These are phyloP conservation scores for Wickerhamiella sergipiensis DNA, from an alignment of 805 yeast species.

Conservation along the genomic window DNA sequence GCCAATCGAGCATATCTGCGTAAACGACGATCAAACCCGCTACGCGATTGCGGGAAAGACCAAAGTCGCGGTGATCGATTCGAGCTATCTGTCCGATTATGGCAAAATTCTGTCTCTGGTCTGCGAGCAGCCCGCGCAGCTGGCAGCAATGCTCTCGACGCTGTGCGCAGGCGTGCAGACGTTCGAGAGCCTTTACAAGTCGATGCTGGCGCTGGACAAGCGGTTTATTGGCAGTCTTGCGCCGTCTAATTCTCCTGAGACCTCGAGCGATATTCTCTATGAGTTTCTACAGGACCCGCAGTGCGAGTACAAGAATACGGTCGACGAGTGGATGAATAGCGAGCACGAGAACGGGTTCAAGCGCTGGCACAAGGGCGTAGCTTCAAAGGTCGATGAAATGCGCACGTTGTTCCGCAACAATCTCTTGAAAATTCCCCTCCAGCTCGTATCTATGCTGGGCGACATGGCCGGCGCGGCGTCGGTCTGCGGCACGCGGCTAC, in stretches of 20 bases:
- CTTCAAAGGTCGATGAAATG: conserved; percentile 5
- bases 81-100: background rate
- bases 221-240: background rate
- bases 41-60: background rate
- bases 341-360: conserved; percentile 18
- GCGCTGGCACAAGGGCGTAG: conserved; percentile 13
- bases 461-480: background rate
- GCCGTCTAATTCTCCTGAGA: background rate
- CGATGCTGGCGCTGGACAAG: background rate
- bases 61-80: background rate
- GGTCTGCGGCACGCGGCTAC: background rate
- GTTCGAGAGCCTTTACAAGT: background rate
- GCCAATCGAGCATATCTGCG: background rate
- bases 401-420: background rate
- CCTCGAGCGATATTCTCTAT: background rate
- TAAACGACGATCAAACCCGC: background rate
- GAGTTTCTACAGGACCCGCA: background rate
- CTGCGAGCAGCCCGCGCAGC: background rate
- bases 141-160: background rate
- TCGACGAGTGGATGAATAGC: conserved; percentile 12
- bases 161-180: background rate
- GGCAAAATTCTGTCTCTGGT: background rate
- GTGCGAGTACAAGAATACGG: background rate
- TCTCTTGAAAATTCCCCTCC: conserved; percentile 1
- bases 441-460: conserved; percentile 5